Percentiles rank a stretch among this genome's conserved stretches.
phyloP scores from a whole-genome alignment of 306 rosid genomes.

The Canavalia ensiformis region DNA sequence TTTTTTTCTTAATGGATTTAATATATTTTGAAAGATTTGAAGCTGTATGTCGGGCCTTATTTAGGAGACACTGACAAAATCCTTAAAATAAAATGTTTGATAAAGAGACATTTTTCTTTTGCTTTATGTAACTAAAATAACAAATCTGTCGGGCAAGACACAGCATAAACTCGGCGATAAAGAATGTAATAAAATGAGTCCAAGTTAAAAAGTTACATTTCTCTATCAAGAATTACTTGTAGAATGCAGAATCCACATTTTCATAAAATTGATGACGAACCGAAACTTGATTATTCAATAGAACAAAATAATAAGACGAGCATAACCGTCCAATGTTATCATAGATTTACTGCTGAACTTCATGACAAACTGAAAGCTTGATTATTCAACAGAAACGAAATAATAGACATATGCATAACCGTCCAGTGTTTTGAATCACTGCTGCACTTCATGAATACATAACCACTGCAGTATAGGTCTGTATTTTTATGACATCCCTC shows the following conservation, averaged over 20 bases:
- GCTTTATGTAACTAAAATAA: too few species aligned
- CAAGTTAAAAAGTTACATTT: too few species aligned
- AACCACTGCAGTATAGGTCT: slow-evolving; percentile 14
- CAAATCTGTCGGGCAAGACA: too few species aligned
- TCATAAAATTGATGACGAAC: slow-evolving; percentile 2
- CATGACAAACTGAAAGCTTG: slow-evolving; percentile 8
- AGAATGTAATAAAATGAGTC: too few species aligned
- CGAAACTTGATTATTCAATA: slow-evolving; percentile 37
- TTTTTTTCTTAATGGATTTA: too few species aligned
- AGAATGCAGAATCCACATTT: slow-evolving; percentile 2
- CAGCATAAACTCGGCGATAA: too few species aligned
- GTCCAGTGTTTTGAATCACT: background rate
- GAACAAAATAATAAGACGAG: background rate
- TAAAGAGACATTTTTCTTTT: too few species aligned
- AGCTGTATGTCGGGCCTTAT: too few species aligned
- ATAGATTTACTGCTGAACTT: background rate
- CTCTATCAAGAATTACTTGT: too few species aligned
- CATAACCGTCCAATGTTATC: background rate
- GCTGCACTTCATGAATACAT: slow-evolving; percentile 16
- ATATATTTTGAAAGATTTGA: too few species aligned
- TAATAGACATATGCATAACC: background rate
- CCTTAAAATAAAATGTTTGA: too few species aligned
- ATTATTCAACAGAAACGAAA: slow-evolving; percentile 27
- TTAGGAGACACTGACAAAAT: too few species aligned
- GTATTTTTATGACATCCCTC: slow-evolving; percentile 22